Evolutionary conservation across 1,284 basidiomycete species (phyloP).

Genomic region (Phellinidium pouzarii): DNA sequence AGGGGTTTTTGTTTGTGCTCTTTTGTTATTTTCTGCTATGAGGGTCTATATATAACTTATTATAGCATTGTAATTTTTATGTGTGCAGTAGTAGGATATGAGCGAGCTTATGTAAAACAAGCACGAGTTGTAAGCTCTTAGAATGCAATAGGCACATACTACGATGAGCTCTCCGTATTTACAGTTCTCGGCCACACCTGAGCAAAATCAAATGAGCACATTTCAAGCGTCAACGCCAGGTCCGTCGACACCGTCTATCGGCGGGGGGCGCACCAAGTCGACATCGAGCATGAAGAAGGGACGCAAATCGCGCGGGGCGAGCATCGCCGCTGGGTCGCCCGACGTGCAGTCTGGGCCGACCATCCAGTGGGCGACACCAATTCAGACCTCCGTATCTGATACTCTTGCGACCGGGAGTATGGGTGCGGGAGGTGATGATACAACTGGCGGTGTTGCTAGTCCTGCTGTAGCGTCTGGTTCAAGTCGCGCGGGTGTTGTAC

Average conservation of each 20-base stretch:
- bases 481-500: conserved; percentile 19
- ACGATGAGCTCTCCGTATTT: conserved; percentile 15
- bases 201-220: neutral
- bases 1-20: neutral
- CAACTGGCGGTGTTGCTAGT: conserved; percentile 25
- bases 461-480: neutral
- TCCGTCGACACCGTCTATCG: conserved; percentile 6
- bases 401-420: conserved; percentile 12
- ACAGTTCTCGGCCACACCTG: neutral
- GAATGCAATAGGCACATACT: neutral
- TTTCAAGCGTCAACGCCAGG: conserved; percentile 10
- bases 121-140: neutral
- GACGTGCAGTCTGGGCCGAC: conserved; percentile 7
- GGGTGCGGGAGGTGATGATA: conserved; percentile 18
- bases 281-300: conserved; percentile 10
- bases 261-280: conserved; percentile 8
- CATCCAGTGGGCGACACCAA: conserved; percentile 15
- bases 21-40: neutral
- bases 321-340: conserved; percentile 5
- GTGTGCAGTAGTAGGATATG: neutral
- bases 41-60: neutral
- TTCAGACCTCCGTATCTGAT: conserved; percentile 7
- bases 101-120: neutral
- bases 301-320: conserved; percentile 15
- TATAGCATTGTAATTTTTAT: neutral